phyloP scores from a whole-genome alignment of 805 yeast species.

The Myxozyma geophila region DNA sequence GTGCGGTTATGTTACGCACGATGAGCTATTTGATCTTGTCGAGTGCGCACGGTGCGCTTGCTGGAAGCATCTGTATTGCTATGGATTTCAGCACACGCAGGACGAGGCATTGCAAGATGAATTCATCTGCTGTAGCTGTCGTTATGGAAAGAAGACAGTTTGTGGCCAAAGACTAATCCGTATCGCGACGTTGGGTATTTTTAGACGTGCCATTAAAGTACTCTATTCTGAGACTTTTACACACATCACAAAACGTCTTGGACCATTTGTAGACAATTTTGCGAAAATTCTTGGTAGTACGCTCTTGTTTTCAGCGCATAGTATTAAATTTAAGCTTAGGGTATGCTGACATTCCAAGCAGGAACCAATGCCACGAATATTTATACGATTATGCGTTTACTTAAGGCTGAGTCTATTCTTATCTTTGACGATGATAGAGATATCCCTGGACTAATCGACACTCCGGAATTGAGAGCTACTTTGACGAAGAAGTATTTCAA shows the following conservation, averaged over 20 bases:
- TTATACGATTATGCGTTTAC: neutral
- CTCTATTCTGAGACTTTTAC: constrained; percentile 9
- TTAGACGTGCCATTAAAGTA: constrained; percentile 28
- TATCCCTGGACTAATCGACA: constrained; percentile 4
- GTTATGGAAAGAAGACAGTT: neutral
- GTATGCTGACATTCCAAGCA: neutral
- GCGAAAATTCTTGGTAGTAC: constrained; percentile 1
- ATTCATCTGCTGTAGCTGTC: constrained; percentile 27
- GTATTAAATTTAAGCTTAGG: too few relatives aligned
- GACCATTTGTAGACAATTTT: neutral
- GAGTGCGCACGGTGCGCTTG: constrained; percentile 29
- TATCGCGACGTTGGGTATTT: constrained; percentile 19
- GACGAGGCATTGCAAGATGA: constrained; percentile 19
- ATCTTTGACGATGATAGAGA: neutral
- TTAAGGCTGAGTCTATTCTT: neutral
- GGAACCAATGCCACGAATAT: neutral
- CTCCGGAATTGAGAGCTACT: constrained; percentile 1
- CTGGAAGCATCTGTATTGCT: constrained; percentile 35
- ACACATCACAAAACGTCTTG: neutral
- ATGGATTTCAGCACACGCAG: constrained; percentile 24
- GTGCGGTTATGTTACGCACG: constrained; percentile 22
- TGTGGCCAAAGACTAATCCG: constrained; percentile 1
- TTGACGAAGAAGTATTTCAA: constrained; percentile 17
- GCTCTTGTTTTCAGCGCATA: too few relatives aligned
- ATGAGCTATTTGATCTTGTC: constrained; percentile 28